phyloP scores from a whole-genome alignment of 2,329 filamentous ascomycete genomes.

The Ceratocystis papillata region DNA sequence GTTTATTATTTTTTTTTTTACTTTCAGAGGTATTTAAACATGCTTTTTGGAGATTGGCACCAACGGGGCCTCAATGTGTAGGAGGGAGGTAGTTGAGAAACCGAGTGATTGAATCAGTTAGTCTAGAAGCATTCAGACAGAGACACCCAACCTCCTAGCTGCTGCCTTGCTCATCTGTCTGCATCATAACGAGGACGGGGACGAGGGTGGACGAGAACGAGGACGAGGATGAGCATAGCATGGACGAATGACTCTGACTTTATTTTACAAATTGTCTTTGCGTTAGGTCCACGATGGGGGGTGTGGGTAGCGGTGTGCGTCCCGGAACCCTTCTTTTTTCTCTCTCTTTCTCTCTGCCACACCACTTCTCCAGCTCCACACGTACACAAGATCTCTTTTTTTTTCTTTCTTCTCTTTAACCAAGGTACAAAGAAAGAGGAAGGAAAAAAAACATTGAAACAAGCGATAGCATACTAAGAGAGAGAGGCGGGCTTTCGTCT shows the following conservation, averaged over 20 bases:
- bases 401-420: too few species aligned
- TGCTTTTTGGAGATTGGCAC: conserved; percentile 1
- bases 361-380: background rate
- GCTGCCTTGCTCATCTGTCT: background rate
- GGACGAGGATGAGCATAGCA: too few species aligned
- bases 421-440: too few species aligned
- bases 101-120: background rate
- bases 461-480: too few species aligned
- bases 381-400: too few species aligned
- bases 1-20: background rate
- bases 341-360: background rate
- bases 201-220: background rate
- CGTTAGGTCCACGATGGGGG: background rate
- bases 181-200: background rate
- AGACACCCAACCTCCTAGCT: too few species aligned
- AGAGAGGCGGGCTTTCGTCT: too few species aligned
- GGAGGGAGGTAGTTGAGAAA: background rate
- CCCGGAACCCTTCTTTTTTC: too few species aligned
- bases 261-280: too few species aligned
- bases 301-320: background rate
- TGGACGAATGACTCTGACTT: too few species aligned
- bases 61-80: background rate
- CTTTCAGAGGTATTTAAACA: background rate
- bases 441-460: too few species aligned
- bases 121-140: too few species aligned